Percentiles rank a stretch among this genome's conserved stretches.
Evolutionary conservation across 129 eudicot genomes (phyloP).

Genomic region (Lactuca sativa): DNA sequence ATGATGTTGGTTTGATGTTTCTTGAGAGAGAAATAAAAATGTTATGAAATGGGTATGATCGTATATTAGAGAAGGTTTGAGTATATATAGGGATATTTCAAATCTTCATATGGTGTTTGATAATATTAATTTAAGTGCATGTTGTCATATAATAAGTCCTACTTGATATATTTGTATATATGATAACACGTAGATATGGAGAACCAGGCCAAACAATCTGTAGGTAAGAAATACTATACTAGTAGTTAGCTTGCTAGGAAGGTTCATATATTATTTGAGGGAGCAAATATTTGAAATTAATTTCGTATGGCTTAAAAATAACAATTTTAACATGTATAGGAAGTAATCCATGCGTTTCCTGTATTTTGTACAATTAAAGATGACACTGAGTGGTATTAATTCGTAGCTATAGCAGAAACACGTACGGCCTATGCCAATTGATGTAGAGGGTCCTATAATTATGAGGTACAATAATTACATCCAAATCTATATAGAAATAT

Average conservation of each 20-base stretch:
- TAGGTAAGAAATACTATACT: slow-evolving; percentile 41
- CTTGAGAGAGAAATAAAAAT: slow-evolving; percentile 26
- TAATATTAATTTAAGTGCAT: slow-evolving; percentile 35
- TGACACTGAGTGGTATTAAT: not conserved
- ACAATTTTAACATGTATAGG: not conserved
- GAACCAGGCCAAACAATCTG: slow-evolving; percentile 27
- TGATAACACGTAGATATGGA: slow-evolving; percentile 3
- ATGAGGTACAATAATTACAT: not conserved
- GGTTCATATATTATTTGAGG: slow-evolving; percentile 46
- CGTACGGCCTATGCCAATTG: not conserved
- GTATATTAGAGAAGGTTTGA: slow-evolving; percentile 24
- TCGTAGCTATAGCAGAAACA: no score
- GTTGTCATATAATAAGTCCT: slow-evolving; percentile 34
- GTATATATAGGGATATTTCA: slow-evolving; percentile 48
- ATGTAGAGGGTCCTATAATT: not conserved
- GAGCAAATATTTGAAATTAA: not conserved
- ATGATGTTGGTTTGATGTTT: not conserved
- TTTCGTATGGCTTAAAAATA: not conserved
- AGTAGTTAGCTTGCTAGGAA: slow-evolving; percentile 42
- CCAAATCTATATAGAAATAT: not conserved
- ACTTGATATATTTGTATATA: slow-evolving; percentile 18
- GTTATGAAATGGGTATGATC: slow-evolving; percentile 20
- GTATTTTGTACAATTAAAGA: no score
- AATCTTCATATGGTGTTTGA: slow-evolving; percentile 22
- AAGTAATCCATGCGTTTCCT: not conserved